Percentiles rank a stretch among this genome's conserved stretches.
These are phyloP conservation scores for Termitomyces sp. DNA, from an alignment of 768 basidiomycete genomes.

Conservation along the genomic window DNA sequence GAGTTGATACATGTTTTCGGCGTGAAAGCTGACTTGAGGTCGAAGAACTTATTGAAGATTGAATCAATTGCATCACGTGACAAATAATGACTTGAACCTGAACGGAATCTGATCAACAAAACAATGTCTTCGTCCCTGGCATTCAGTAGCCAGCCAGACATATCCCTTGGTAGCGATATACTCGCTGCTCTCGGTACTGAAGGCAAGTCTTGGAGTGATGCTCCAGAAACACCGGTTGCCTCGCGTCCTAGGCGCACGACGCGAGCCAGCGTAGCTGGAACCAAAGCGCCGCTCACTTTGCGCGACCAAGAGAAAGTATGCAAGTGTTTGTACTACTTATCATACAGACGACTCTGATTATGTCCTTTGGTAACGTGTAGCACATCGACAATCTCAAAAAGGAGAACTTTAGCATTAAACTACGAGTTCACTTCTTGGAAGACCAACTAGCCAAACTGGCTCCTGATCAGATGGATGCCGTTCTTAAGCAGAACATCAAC, in stretches of 20 bases:
- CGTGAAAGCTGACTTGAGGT: no score
- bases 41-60: no score
- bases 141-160: constrained; percentile 43
- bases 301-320: constrained; percentile 94
- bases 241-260: constrained; percentile 36
- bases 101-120: constrained; percentile 3
- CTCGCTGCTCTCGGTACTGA: constrained; percentile 51
- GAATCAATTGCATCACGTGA: neutral
- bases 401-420: constrained; percentile 95
- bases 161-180: constrained; percentile 49
- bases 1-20: neutral
- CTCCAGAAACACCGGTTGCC: constrained; percentile 42
- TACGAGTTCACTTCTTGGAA: constrained; percentile 93
- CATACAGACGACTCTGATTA: neutral
- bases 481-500: constrained; percentile 87
- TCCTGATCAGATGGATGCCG: constrained; percentile 89
- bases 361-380: constrained; percentile 30
- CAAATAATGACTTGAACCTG: neutral
- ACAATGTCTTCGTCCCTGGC: constrained; percentile 41
- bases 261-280: constrained; percentile 28
- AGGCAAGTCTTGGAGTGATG: constrained; percentile 37
- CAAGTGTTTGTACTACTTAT: neutral
- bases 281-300: constrained; percentile 63
- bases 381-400: constrained; percentile 94
- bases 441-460: constrained; percentile 86